These are phyloP conservation scores for Hemileccinum impolitum DNA, from an alignment of 768 basidiomycete species.

Conservation along the genomic window DNA sequence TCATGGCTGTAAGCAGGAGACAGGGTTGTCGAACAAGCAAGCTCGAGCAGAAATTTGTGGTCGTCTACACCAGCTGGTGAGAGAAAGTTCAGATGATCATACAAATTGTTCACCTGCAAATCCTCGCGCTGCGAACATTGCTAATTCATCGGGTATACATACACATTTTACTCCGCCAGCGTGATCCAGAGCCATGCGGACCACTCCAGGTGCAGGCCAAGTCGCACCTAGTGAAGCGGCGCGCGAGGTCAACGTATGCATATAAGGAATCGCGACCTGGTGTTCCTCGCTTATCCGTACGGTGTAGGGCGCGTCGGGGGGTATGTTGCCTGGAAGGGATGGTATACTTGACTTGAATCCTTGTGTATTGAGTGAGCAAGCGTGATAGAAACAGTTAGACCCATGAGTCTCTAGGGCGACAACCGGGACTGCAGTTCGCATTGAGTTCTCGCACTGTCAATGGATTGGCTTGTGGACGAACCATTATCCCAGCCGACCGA, in stretches of 20 bases:
- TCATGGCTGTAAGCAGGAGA: slow-evolving; percentile 58
- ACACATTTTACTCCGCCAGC: slow-evolving; percentile 54
- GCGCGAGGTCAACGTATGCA: slow-evolving; percentile 54
- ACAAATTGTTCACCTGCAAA: slow-evolving; percentile 52
- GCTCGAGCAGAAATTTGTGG: slow-evolving; percentile 70
- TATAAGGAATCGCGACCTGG: slow-evolving; percentile 53
- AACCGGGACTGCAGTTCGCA: slow-evolving; percentile 50
- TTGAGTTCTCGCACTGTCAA: slow-evolving; percentile 1
- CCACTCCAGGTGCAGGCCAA: slow-evolving; percentile 54
- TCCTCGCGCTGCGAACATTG: slow-evolving; percentile 53
- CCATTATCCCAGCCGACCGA: slow-evolving; percentile 66
- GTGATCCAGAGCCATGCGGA: slow-evolving; percentile 63
- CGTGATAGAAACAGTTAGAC: slow-evolving; percentile 71
- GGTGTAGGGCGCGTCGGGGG: slow-evolving; percentile 34
- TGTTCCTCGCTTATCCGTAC: slow-evolving; percentile 41
- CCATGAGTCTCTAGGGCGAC: slow-evolving; percentile 69
- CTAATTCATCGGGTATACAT: slow-evolving; percentile 64
- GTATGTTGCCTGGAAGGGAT: slow-evolving; percentile 27
- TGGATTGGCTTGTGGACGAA: slow-evolving; percentile 28
- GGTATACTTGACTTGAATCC: slow-evolving; percentile 33
- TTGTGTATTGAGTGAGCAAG: slow-evolving; percentile 53
- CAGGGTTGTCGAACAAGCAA: slow-evolving; percentile 71
- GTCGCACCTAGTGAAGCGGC: slow-evolving; percentile 75
- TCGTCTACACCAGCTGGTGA: slow-evolving; percentile 46
- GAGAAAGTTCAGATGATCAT: neutral